Percentiles rank a stretch among this genome's conserved stretches.
phyloP scores from a whole-genome alignment of 139 green algal species.

The Chlamydomonas urium region DNA sequence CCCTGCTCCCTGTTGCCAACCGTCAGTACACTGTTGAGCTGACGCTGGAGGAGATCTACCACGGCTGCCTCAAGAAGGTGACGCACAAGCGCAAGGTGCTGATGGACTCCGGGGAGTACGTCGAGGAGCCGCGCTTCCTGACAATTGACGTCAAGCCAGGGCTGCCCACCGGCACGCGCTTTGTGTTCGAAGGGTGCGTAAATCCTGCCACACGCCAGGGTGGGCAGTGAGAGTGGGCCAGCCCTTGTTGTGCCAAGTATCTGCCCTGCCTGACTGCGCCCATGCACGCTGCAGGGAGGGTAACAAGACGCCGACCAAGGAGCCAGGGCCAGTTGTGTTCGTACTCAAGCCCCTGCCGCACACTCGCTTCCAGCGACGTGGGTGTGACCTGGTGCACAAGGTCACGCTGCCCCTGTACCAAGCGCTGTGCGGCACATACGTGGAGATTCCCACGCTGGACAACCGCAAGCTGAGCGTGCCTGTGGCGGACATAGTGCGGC shows the following conservation, averaged over 20 bases:
- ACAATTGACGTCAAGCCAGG: conserved; percentile 64
- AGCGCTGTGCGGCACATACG: conserved; percentile 48
- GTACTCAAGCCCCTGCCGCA: conserved; percentile 56
- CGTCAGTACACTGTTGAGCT: conserved; percentile 58
- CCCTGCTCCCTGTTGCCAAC: no score
- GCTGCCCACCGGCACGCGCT: conserved; percentile 59
- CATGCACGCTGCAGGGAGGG: conserved; percentile 68
- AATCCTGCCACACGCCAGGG: no score
- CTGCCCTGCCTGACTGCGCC: no score
- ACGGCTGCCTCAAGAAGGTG: conserved; percentile 69
- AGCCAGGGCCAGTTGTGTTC: conserved; percentile 63
- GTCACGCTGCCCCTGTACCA: conserved; percentile 65
- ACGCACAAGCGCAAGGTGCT: conserved; percentile 56
- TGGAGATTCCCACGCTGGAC: conserved; percentile 66
- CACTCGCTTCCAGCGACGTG: conserved; percentile 47
- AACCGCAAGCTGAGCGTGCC: conserved; percentile 44
- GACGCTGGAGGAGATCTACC: conserved; percentile 68
- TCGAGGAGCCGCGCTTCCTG: conserved; percentile 46
- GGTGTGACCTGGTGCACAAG: conserved; percentile 60
- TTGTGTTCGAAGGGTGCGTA: conserved; percentile 66
- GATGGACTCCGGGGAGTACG: conserved; percentile 31
- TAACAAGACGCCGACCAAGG: conserved; percentile 52
- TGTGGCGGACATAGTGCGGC: conserved; percentile 56
- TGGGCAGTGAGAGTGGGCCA: no score
- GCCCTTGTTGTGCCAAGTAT: no score